These are phyloP conservation scores for Tothia fuscella DNA, from an alignment of 2,329 filamentous ascomycete species.

Conservation along the genomic window DNA sequence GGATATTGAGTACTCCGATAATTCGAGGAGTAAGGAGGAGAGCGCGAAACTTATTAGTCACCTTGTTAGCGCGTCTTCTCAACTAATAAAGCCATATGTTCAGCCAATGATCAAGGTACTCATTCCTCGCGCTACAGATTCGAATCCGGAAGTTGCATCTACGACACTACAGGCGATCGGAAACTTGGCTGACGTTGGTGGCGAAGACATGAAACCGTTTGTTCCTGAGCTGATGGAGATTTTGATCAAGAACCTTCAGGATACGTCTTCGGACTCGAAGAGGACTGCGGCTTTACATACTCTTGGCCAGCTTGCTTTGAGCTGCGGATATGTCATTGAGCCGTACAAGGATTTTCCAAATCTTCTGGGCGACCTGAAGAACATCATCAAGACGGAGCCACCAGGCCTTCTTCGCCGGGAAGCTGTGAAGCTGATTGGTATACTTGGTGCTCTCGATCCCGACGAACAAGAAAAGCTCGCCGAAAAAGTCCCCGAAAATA, in stretches of 20 bases:
- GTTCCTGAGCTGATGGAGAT: conserved; percentile 89
- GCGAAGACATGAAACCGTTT: conserved; percentile 85
- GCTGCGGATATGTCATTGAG: conserved; percentile 93
- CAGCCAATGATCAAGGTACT: conserved; percentile 92
- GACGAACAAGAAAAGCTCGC: conserved; percentile 88
- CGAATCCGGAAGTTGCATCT: conserved; percentile 76
- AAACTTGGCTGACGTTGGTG: conserved; percentile 85
- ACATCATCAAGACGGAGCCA: conserved; percentile 87
- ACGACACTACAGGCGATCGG: conserved; percentile 94
- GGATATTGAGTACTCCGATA: conserved; percentile 91
- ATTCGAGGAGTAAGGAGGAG: conserved; percentile 88
- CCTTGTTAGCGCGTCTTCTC: conserved; percentile 83
- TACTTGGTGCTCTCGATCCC: conserved; percentile 85
- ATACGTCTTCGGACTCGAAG: conserved; percentile 81
- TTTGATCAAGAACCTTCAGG: conserved; percentile 86
- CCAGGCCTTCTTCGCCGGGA: conserved; percentile 77
- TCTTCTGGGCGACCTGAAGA: conserved; percentile 81
- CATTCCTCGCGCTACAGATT: conserved; percentile 81
- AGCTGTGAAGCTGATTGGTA: conserved; percentile 93
- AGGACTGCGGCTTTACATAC: conserved; percentile 84
- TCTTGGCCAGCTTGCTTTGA: conserved; percentile 83
- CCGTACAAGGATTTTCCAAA: conserved; percentile 94
- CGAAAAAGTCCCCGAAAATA: conserved; percentile 73
- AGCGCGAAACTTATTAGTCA: conserved; percentile 87
- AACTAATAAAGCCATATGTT: conserved; percentile 89